phyloP scores from a whole-genome alignment of 108 stramenopile species.

The Cyclostephanos invisitatus region DNA sequence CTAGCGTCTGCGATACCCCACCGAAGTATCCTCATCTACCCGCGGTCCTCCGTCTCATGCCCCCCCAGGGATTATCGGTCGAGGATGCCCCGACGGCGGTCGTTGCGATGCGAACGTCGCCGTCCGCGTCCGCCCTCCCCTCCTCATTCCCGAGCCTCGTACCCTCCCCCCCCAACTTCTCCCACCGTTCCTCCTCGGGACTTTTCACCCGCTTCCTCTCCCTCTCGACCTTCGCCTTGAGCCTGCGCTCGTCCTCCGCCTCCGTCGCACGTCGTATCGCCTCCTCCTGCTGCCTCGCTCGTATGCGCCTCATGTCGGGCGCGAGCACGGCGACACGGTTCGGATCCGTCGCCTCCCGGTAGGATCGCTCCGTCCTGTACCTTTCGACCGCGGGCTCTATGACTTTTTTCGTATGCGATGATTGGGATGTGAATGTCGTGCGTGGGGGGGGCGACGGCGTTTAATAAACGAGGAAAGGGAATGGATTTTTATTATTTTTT shows the following conservation, averaged over 20 bases:
- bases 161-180: constrained; percentile 35
- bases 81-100: no score
- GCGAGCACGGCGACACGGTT: constrained; percentile 45
- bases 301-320: constrained; percentile 49
- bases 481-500: no score
- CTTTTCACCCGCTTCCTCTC: constrained; percentile 47
- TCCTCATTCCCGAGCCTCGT: constrained; percentile 28
- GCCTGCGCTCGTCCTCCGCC: constrained; percentile 36
- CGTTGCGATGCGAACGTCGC: no score
- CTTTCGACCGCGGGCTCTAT: constrained; percentile 26
- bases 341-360: constrained; percentile 47
- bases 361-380: constrained; percentile 36
- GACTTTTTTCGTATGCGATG: constrained; percentile 13
- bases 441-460: not conserved
- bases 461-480: no score
- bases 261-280: constrained; percentile 18
- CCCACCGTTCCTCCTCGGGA: constrained; percentile 55
- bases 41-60: no score
- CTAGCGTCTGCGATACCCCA: no score
- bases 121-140: no score
- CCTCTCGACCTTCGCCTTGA: constrained; percentile 18
- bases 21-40: no score
- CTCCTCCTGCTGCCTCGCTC: constrained; percentile 37
- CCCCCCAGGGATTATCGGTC: no score
- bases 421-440: not conserved